Conservation (phyloP, 225 moss, liverwort and hornwort species). For the Polytrichum formosum region DNA sequence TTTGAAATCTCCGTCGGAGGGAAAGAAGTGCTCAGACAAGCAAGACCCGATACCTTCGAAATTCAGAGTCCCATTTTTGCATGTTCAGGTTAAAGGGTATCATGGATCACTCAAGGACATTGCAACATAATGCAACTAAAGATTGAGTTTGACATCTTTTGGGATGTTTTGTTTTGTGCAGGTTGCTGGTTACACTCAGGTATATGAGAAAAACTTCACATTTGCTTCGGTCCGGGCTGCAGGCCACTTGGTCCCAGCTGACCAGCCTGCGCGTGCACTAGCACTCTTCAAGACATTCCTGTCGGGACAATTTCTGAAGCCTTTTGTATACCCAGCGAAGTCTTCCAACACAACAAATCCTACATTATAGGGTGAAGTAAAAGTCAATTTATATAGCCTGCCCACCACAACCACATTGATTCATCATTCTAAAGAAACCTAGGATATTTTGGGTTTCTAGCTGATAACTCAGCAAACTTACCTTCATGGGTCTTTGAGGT, state of each 20-base stretch:
- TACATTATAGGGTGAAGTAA: too few relatives aligned
- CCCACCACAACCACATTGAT: background rate
- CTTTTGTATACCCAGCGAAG: conserved; percentile 38
- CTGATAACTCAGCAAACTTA: background rate
- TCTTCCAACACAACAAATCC: conserved; percentile 7
- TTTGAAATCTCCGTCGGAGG: too few relatives aligned
- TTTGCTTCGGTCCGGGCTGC: conserved; percentile 47
- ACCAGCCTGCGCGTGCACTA: conserved; percentile 39
- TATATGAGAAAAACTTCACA: conserved; percentile 48
- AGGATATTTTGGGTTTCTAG: background rate
- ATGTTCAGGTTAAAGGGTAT: too few relatives aligned
- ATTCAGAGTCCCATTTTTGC: too few relatives aligned
- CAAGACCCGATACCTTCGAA: too few relatives aligned
- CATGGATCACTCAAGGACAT: too few relatives aligned
- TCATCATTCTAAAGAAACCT: background rate
- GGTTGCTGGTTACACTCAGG: conserved; percentile 43
- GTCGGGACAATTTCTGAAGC: conserved; percentile 23
- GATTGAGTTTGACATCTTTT: too few relatives aligned
- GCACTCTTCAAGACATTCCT: conserved; percentile 46
- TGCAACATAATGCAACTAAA: too few relatives aligned
- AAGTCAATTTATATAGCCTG: background rate
- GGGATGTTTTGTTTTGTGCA: conserved; percentile 6
- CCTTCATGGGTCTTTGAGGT: background rate
- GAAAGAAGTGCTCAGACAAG: too few relatives aligned
- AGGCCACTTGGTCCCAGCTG: conserved; percentile 45